Base-by-base conservation (phyloP, 164 flowering plant species). In the Taxillus chinensis region DNA sequence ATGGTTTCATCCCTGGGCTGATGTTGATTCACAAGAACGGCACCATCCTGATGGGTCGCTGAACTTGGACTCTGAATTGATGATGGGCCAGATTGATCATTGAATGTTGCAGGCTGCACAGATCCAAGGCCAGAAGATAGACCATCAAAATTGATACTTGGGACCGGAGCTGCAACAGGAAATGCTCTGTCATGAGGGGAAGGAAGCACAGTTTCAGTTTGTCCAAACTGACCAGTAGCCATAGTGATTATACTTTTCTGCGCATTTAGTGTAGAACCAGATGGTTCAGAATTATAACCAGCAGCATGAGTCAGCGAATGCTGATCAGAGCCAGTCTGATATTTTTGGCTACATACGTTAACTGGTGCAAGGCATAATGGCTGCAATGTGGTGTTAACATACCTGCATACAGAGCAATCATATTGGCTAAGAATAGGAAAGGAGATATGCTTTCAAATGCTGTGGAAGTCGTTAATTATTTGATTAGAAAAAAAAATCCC, bases 391-490 rank as follows among this genome's bases (percentile, higher is more conserved):
- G 65, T 77, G 73, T 64, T 73, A 45, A 64, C 65, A 67, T 93
- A 93, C 83, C 98, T 93, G 88, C 78, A 78, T 11, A 57, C 38
- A 39, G 40, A 37, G 62, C 61, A 51, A 39, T 10, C 55, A 8
- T 43, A 27, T 27, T 27, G 27, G 27, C 27, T 27, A 27, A 27
- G 0, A 27, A 27, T 27, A 27, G 1, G 27, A 27, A 27, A 27
- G 27, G 27, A 27, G 27, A 27, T 27, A 27, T 27, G 27, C 27
- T 27, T 27, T 27, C 27, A 27, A 27, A 27, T 27, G 27, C 27
- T 27, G 27, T 27, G 27, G 27, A 27, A 27, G 27, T 2, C 0
- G 27, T 27, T 27, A 27, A 27, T 27, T 27, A 27, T 27, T 27
- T 27, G 2, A 27, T 27, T 27, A 27, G 2, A 27, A 27, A 27